phyloP scores from a whole-genome alignment of 345 rosid species.

The Mallotus nudiflorus region DNA sequence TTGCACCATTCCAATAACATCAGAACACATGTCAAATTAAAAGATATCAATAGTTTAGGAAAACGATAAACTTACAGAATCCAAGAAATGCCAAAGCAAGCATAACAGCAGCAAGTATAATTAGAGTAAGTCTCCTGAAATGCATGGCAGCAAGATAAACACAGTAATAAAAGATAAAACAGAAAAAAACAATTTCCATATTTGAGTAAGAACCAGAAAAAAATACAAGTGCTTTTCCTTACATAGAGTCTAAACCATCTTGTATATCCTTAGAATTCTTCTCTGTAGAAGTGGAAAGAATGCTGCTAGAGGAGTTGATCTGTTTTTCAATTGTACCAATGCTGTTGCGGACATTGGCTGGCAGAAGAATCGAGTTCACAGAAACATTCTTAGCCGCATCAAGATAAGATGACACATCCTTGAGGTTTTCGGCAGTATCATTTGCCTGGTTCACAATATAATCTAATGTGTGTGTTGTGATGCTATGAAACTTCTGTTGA shows the following conservation, averaged over 20 bases:
- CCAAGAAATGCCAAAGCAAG: constrained; percentile 88
- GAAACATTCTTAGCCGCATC: constrained; percentile 56
- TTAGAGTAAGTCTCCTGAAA: constrained; percentile 73
- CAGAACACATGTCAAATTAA: not conserved
- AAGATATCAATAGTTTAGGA: constrained; percentile 2
- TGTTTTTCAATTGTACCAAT: constrained; percentile 59
- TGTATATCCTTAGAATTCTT: constrained; percentile 63
- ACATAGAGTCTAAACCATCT: constrained; percentile 63
- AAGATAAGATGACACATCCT: constrained; percentile 81
- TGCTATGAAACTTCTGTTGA: constrained; percentile 75
- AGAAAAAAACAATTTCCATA: not conserved
- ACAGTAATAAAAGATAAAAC: constrained; percentile 3
- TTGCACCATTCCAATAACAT: constrained; percentile 20
- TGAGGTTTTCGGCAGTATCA: constrained; percentile 69
- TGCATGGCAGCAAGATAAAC: not conserved
- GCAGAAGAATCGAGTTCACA: constrained; percentile 49
- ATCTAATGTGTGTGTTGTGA: constrained; percentile 61
- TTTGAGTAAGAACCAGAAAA: not conserved
- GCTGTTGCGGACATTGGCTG: constrained; percentile 40
- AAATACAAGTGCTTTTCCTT: constrained; percentile 14
- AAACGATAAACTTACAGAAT: constrained; percentile 59
- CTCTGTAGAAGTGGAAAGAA: constrained; percentile 54
- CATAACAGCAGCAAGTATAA: constrained; percentile 87
- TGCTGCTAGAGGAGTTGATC: constrained; percentile 63
- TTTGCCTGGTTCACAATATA: constrained; percentile 71